Conservation (phyloP, 192 early-diverging fungal species). For the Entomortierella beljakovae region DNA sequence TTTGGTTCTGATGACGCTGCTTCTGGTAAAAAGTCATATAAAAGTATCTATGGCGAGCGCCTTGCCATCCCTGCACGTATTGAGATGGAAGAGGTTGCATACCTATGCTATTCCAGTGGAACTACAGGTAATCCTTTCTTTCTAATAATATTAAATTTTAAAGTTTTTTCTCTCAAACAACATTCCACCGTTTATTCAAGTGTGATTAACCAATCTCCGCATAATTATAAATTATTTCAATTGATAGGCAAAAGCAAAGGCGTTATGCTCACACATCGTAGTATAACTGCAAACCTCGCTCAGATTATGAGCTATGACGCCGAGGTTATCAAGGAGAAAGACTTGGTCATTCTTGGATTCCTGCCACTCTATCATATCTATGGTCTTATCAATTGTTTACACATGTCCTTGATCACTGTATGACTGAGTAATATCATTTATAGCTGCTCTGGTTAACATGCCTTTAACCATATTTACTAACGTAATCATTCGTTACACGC, state of each 20-base stretch:
- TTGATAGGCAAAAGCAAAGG: constrained; percentile 85
- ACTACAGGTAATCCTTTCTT: constrained; percentile 53
- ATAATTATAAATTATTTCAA: too few species aligned
- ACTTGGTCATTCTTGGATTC: constrained; percentile 61
- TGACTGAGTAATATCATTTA: constrained; percentile 7
- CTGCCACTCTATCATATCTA: constrained; percentile 86
- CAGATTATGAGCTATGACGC: constrained; percentile 69
- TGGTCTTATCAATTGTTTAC: constrained; percentile 66
- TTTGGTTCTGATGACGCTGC: constrained; percentile 55
- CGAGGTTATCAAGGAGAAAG: constrained; percentile 43
- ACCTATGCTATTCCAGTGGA: constrained; percentile 75
- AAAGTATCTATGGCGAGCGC: constrained; percentile 28
- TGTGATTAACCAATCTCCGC: too few species aligned
- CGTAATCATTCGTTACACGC: too few species aligned
- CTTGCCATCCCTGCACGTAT: constrained; percentile 17
- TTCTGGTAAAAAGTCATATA: constrained; percentile 38
- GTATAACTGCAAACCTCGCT: constrained; percentile 82
- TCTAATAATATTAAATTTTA: neutral
- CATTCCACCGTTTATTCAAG: neutral
- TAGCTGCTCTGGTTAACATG: constrained; percentile 21
- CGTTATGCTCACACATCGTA: constrained; percentile 83
- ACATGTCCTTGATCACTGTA: constrained; percentile 54
- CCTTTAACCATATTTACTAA: too few species aligned
- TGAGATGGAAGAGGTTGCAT: constrained; percentile 60
- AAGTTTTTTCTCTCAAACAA: too few species aligned